phyloP scores from a whole-genome alignment of 1,284 basidiomycete species.

The Malassezia cuniculi region DNA sequence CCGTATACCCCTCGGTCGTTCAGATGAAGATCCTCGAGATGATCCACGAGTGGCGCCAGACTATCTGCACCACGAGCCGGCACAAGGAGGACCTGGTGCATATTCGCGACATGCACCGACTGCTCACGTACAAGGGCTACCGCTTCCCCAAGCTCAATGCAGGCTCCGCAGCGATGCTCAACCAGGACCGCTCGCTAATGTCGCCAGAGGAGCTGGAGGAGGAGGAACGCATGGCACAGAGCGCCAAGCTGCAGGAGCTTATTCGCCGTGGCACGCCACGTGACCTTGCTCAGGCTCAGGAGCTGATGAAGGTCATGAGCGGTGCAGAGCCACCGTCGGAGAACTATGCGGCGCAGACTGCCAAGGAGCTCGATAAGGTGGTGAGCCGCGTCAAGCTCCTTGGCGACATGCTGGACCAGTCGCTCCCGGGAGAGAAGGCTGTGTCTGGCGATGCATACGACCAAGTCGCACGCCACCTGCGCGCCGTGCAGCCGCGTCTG shows the following conservation, averaged over 20 bases:
- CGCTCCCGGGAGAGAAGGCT: constrained; percentile 55
- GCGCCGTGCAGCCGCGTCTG: constrained; percentile 75
- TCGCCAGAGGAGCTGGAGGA: constrained; percentile 89
- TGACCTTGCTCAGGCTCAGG: constrained; percentile 87
- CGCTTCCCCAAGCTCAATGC: constrained; percentile 40
- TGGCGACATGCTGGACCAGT: constrained; percentile 93
- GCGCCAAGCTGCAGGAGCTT: constrained; percentile 92
- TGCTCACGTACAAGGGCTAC: constrained; percentile 71
- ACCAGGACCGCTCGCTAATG: constrained; percentile 60
- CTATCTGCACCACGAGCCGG: constrained; percentile 73
- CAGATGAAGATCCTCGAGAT: constrained; percentile 89
- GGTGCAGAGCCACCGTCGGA: constrained; percentile 76
- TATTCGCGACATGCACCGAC: constrained; percentile 91
- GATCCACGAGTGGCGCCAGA: constrained; percentile 89
- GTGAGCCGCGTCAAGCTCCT: constrained; percentile 85
- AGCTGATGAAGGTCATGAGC: constrained; percentile 89
- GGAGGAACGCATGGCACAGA: constrained; percentile 86
- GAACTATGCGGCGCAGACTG: constrained; percentile 78
- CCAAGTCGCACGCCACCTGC: constrained; percentile 77
- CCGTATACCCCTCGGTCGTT: constrained; percentile 80
- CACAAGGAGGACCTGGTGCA: constrained; percentile 95
- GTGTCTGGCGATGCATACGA: constrained; percentile 78
- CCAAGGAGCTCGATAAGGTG: constrained; percentile 81
- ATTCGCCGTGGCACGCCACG: constrained; percentile 89
- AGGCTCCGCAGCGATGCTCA: constrained; percentile 33